Evolutionary conservation across 1,139 yeast species (phyloP), one percentile per base, ranked within the genome.

Genomic region (Kurtzmaniella natalensis): DNA sequence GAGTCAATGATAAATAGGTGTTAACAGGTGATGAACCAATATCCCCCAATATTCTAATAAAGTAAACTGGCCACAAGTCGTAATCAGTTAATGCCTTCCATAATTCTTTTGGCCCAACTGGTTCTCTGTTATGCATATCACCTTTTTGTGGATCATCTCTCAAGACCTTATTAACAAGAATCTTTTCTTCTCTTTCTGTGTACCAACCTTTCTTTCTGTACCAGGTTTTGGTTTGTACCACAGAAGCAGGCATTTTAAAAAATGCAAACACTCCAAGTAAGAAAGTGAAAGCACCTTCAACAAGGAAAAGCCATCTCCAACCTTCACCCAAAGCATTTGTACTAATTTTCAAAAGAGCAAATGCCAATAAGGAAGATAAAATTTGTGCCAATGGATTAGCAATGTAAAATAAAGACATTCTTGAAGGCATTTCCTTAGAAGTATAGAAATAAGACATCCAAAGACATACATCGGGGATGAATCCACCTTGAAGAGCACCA

Each of bases 41-140:
- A 42, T 68, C 72, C 7, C 60, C 64, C 18, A 71, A 44, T 22
- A 73, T 39, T 6, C 79, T 67, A 29, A 71, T 55, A 9, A 68
- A 35, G 43, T 76, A 77, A 17, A 76, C 53, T 10, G 81, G 81
- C 69, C 75, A 44, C 64, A 76, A 41, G 35, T 57, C 61, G 28
- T 47, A 50, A 36, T 56, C 57, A 11, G 41, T 37, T 13, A 58
- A 37, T 0, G 58, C 42, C 22, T 37, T 41, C 15, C 46, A 21
- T 23, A 58, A 45, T 39, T 52, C 55, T 25, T 32, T 46, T 5
- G 40, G 40, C 3, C 48, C 40, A 24, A 59, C 52, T 1, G 61
- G 57, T 23, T 57, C 57, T 44, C 62, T 48, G 33, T 58, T 58
- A 38, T 56, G 48, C 64, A 58, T 57, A 38, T 56, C 62, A 18